Evolutionary conservation across 2,329 filamentous ascomycete genomes (phyloP).

Genomic region (Aspergillus ochraceus): DNA sequence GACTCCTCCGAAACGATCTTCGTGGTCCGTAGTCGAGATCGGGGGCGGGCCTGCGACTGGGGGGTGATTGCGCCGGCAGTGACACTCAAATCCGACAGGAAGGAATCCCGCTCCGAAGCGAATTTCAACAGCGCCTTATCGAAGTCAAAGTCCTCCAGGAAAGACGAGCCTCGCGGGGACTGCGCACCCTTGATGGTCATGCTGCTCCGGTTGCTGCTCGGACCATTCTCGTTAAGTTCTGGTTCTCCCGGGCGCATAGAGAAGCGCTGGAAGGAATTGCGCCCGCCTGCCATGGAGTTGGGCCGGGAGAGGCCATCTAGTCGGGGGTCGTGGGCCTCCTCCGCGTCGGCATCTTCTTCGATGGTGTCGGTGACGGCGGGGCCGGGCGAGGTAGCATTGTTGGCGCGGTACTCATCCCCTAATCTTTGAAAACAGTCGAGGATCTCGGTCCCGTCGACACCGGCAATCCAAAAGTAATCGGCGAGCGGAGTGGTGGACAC

Average conservation of each 20-base stretch:
- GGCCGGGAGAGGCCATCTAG: slow-evolving; percentile 39
- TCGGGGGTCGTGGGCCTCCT: slow-evolving; percentile 47
- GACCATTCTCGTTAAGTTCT: slow-evolving; percentile 42
- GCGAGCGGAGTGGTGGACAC: slow-evolving; percentile 57
- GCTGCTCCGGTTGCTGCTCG: slow-evolving; percentile 65
- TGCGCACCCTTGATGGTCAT: slow-evolving; percentile 56
- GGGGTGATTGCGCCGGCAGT: slow-evolving; percentile 78
- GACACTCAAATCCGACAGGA: slow-evolving; percentile 88
- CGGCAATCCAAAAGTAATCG: slow-evolving; percentile 66
- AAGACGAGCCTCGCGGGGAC: slow-evolving; percentile 35
- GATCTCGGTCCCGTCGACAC: slow-evolving; percentile 49
- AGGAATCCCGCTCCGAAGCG: slow-evolving; percentile 89
- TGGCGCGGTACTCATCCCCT: slow-evolving; percentile 44
- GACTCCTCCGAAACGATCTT: slow-evolving; percentile 76
- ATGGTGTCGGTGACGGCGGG: slow-evolving; percentile 57
- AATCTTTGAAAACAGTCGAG: slow-evolving; percentile 44
- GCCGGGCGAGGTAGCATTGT: slow-evolving; percentile 34
- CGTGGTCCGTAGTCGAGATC: slow-evolving; percentile 77
- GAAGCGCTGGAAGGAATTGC: slow-evolving; percentile 44
- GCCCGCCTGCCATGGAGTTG: slow-evolving; percentile 34
- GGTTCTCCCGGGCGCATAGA: slow-evolving; percentile 53
- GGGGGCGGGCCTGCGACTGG: slow-evolving; percentile 55
- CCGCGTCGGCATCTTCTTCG: slow-evolving; percentile 59
- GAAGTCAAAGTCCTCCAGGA: slow-evolving; percentile 78
- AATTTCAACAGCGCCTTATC: slow-evolving; percentile 93